Evolutionary conservation across 1,284 basidiomycete species (phyloP).

Genomic region (Austroboletus sp.): DNA sequence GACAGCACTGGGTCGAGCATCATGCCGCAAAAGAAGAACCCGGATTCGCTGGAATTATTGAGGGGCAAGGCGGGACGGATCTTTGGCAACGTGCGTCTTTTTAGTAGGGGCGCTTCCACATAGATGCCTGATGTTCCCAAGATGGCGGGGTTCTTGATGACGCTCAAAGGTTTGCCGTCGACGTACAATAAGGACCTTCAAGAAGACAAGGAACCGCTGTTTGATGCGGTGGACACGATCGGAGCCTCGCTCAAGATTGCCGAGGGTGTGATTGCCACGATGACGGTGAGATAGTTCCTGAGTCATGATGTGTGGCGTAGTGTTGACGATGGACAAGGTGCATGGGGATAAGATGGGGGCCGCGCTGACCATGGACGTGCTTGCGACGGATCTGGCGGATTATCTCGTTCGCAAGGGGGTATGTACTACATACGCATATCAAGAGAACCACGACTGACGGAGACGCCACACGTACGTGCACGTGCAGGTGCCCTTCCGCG

Average conservation of each 20-base stretch:
- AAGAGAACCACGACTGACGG: background rate
- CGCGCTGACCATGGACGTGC: constrained; percentile 91
- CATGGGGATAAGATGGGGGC: constrained; percentile 84
- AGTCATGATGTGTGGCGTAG: background rate
- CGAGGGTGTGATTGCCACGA: constrained; percentile 88
- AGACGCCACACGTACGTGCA: background rate
- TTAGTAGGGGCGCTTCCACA: background rate
- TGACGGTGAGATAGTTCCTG: constrained; percentile 54
- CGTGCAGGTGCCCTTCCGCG: constrained; percentile 81
- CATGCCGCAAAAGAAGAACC: constrained; percentile 99
- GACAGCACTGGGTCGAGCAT: constrained; percentile 96
- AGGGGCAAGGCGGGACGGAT: constrained; percentile 92
- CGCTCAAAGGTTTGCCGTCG: constrained; percentile 91
- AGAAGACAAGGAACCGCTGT: constrained; percentile 97
- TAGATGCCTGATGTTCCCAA: constrained; percentile 24
- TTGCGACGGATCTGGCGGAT: constrained; percentile 95
- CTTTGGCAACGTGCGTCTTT: constrained; percentile 74
- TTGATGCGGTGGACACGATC: constrained; percentile 88
- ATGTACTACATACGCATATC: constrained; percentile 26
- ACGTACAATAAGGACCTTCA: constrained; percentile 99
- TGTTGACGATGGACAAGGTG: constrained; percentile 46
- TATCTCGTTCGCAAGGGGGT: constrained; percentile 97
- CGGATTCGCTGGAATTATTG: constrained; percentile 90
- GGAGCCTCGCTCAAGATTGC: constrained; percentile 88
- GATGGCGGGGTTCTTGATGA: constrained; percentile 99